Conservation (phyloP, 768 basidiomycete genomes). For the Lactifluus piperatus region DNA sequence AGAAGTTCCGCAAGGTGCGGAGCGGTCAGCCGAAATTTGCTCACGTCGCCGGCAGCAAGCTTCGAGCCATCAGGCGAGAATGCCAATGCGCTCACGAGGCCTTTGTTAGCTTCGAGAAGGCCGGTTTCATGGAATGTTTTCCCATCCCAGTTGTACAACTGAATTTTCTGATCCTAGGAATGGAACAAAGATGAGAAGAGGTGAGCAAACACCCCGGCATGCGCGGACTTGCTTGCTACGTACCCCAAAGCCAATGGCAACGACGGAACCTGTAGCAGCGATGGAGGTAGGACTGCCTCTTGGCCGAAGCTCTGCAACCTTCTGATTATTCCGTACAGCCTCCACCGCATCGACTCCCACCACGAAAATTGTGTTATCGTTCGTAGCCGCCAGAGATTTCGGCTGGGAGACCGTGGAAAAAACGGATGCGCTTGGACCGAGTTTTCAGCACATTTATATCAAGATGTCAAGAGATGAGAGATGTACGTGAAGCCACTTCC, state of each 20-base stretch:
- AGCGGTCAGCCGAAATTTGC: conserved; percentile 24
- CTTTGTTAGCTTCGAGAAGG: conserved; percentile 59
- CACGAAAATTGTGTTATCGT: conserved; percentile 59
- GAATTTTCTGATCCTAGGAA: conserved; percentile 62
- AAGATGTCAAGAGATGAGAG: not conserved
- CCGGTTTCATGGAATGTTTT: conserved; percentile 47
- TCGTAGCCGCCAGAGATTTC: conserved; percentile 48
- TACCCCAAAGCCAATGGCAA: conserved; percentile 75
- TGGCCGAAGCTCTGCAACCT: conserved; percentile 46
- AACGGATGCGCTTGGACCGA: conserved; percentile 39
- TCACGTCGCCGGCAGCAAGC: conserved; percentile 81
- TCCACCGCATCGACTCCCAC: conserved; percentile 50
- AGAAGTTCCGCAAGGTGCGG: too few species aligned
- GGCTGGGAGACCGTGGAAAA: conserved; percentile 56
- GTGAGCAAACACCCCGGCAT: conserved; percentile 9
- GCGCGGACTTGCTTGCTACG: conserved; percentile 22
- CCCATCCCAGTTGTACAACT: conserved; percentile 65
- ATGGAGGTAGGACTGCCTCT: conserved; percentile 48
- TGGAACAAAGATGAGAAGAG: not conserved
- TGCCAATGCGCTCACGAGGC: conserved; percentile 60
- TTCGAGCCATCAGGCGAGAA: conserved; percentile 71
- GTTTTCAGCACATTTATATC: conserved; percentile 1
- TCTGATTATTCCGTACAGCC: conserved; percentile 63
- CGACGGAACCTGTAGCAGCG: conserved; percentile 39
- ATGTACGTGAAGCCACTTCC: conserved; percentile 40